phyloP scores from a whole-genome alignment of 1,139 yeast species.

The Waltiozyma sp. region DNA sequence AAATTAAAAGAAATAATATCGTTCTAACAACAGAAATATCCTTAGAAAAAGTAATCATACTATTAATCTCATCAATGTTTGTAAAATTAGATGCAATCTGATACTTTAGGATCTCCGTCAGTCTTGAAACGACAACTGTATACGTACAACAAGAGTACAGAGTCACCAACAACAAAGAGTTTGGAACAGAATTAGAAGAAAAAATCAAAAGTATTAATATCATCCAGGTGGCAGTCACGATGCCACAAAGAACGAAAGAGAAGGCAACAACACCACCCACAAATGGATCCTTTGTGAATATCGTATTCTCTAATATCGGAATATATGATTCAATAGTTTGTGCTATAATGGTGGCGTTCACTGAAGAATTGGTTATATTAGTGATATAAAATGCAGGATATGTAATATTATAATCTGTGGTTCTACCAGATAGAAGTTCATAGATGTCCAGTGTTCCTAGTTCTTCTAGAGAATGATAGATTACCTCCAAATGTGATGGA shows the following conservation, averaged over 20 bases:
- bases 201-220: slow-evolving; percentile 34
- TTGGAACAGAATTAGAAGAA: slow-evolving; percentile 40
- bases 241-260: slow-evolving; percentile 21
- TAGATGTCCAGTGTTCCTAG: slow-evolving; percentile 9
- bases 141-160: slow-evolving; percentile 32
- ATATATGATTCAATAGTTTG: neutral
- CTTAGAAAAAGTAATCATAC: slow-evolving; percentile 22
- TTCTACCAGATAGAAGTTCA: slow-evolving; percentile 10
- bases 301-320: neutral
- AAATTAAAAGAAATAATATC: slow-evolving; percentile 27
- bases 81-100: slow-evolving; percentile 31
- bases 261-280: slow-evolving; percentile 21
- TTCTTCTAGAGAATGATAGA: neutral
- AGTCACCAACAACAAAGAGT: slow-evolving; percentile 34
- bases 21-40: slow-evolving; percentile 25
- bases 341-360: neutral
- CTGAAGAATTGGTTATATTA: slow-evolving; percentile 7
- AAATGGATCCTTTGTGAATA: slow-evolving; percentile 18
- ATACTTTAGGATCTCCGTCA: slow-evolving; percentile 25
- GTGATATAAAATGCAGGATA: slow-evolving; percentile 15
- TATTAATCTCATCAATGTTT: slow-evolving; percentile 28
- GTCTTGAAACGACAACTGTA: slow-evolving; percentile 30
- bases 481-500: neutral
- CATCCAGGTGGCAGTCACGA: slow-evolving; percentile 41
- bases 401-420: slow-evolving; percentile 3